phyloP scores from a whole-genome alignment of 176 grass and related monocot species.

The Guadua angustifolia region DNA sequence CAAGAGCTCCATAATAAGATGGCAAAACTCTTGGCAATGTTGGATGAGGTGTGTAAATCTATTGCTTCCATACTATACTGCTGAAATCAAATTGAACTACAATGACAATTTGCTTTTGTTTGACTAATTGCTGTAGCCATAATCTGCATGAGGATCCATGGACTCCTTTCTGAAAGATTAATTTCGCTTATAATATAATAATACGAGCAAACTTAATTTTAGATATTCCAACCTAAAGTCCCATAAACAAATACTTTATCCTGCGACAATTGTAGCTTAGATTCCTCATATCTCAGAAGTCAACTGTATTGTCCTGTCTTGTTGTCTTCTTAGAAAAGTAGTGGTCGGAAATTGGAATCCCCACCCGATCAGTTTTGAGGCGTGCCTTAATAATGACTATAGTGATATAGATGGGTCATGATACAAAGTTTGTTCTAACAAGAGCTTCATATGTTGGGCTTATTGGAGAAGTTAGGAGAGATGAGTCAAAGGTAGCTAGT shows the following conservation, averaged over 20 bases:
- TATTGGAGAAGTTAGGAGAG: constrained; percentile 29
- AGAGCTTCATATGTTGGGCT: constrained; percentile 31
- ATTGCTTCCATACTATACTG: constrained; percentile 19
- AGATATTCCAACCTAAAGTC: constrained; percentile 9
- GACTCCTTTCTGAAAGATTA: constrained; percentile 22
- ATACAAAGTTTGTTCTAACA: constrained; percentile 43
- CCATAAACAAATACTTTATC: constrained; percentile 25
- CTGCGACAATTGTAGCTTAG: constrained; percentile 27
- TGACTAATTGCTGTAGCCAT: not conserved
- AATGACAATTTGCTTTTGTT: constrained; percentile 4
- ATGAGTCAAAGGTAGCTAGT: constrained; percentile 9
- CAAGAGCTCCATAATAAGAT: constrained; percentile 98
- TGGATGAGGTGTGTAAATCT: constrained; percentile 78
- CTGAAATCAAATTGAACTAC: constrained; percentile 31
- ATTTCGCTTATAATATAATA: constrained; percentile 16
- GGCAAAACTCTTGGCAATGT: constrained; percentile 82
- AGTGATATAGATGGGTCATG: constrained; percentile 32
- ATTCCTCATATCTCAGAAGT: constrained; percentile 35
- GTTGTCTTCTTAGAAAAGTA: constrained; percentile 38
- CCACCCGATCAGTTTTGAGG: constrained; percentile 20
- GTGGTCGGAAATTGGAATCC: constrained; percentile 28
- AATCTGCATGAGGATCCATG: not conserved
- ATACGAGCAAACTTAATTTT: constrained; percentile 4
- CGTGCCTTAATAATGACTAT: constrained; percentile 25
- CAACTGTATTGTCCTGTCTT: constrained; percentile 35